Evolutionary conservation across 177 flowering plant genomes (phyloP), one percentile per base, ranked within the genome.

Genomic region (Vitis hybrid): DNA sequence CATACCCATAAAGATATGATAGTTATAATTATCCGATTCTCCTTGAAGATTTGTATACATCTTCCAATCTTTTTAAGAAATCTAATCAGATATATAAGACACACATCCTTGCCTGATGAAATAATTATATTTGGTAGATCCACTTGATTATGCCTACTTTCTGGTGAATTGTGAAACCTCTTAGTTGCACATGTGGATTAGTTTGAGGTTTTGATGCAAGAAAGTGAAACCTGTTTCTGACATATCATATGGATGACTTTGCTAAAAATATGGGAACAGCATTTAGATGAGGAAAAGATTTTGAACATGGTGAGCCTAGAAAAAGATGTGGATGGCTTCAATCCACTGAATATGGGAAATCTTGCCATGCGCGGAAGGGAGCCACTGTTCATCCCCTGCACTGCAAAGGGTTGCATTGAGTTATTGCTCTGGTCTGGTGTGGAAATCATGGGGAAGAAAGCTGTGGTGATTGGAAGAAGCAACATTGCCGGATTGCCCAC

Each of bases 241-340:
- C 60, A 54, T 52, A 32, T 49, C 64, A 54, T 32, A 32, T 67
- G 54, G 59, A 66, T 54, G 66, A 70, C 71, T 78, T 11, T 67
- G 35, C 72, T 1, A 55, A 46, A 58, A 35, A 61, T 21, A 11
- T 77, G 48, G 75, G 50, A 51, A 75, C 92, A 92, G 96, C 94
- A 90, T 81, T 75, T 92, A 79, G 75, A 89, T 72, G 92, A 86
- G 79, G 92, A 77, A 68, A 91, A 79, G 80, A 83, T 92, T 73
- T 68, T 89, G 78, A 76, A 75, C 73, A 65, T 56, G 16, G 72
- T 92, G 74, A 81, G 86, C 67, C 81, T 85, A 18, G 90, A 91
- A 71, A 92, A 92, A 76, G 97, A 92, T 68, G 97, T 92, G 3
- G 97, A 92, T 74, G 97, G 97, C 60, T 87, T 92, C 72, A 91